Evolutionary conservation across 257 asterid species (phyloP).

Genomic region (Salvia hispanica): DNA sequence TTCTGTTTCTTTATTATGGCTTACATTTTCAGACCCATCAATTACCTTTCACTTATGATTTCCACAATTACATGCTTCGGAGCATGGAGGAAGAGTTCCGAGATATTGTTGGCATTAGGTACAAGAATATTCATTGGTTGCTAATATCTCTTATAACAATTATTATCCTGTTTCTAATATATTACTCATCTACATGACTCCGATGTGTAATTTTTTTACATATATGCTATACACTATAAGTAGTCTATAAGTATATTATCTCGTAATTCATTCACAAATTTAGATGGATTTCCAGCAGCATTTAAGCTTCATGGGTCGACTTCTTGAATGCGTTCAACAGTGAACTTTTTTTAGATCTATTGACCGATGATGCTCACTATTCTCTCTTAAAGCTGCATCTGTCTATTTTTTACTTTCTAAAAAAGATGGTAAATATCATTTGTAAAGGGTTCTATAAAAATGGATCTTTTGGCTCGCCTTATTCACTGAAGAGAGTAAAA

Average conservation of each 20-base stretch:
- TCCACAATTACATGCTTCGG: conserved; percentile 92
- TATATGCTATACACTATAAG: no score
- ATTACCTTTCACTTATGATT: conserved; percentile 80
- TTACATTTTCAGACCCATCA: conserved; percentile 74
- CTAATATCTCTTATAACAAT: background rate
- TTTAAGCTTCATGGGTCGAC: background rate
- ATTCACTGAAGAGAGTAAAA: background rate
- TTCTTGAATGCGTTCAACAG: background rate
- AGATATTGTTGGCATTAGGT: conserved; percentile 95
- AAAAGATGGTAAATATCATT: background rate
- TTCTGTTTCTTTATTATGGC: conserved; percentile 6
- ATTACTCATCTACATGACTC: background rate
- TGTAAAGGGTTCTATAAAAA: background rate
- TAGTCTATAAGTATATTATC: no score
- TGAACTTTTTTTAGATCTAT: background rate
- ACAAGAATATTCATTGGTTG: conserved; percentile 21
- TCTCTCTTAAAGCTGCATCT: background rate
- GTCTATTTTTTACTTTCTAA: background rate
- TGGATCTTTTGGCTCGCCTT: conserved; percentile 8
- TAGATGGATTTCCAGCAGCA: no score
- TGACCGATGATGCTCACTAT: background rate
- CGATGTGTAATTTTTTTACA: background rate
- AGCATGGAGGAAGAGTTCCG: conserved; percentile 99
- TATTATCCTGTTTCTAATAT: background rate
- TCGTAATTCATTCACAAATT: no score